Percentiles rank a stretch among this genome's conserved stretches.
phyloP scores from a whole-genome alignment of 257 asterid genomes.

The Nicotiana tomentosiformis region DNA sequence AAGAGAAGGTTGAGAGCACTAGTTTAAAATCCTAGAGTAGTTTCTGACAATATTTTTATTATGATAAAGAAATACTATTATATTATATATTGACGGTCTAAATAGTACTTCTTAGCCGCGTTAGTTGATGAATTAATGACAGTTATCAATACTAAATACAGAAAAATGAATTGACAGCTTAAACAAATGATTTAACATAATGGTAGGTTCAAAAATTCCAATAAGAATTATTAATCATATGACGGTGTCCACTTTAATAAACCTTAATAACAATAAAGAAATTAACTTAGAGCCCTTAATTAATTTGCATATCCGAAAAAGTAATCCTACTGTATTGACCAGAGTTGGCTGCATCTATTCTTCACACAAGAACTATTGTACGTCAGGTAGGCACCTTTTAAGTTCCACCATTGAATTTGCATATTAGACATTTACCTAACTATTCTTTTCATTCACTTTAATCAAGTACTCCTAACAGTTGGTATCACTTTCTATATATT shows the following conservation, averaged over 20 bases:
- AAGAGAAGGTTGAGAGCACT: background rate
- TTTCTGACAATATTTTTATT: background rate
- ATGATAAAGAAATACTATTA: background rate
- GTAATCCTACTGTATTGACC: slow-evolving; percentile 11
- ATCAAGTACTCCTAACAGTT: background rate
- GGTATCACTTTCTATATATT: background rate
- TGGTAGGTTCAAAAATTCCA: slow-evolving; percentile 12
- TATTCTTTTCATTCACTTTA: background rate
- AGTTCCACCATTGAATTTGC: slow-evolving; percentile 10
- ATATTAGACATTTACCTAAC: slow-evolving; percentile 7
- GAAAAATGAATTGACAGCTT: background rate
- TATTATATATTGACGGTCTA: background rate
- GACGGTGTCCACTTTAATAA: slow-evolving; percentile 13
- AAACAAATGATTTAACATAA: background rate
- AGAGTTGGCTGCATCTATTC: background rate
- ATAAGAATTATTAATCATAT: slow-evolving; percentile 3
- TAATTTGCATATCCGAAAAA: background rate
- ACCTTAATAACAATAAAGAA: slow-evolving; percentile 11
- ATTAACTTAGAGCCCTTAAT: background rate
- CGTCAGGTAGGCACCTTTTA: background rate
- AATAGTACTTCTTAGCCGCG: background rate
- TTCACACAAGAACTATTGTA: background rate
- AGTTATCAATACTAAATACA: background rate
- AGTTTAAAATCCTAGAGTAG: background rate
- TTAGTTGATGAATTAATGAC: background rate